A percentile compares a stretch with the other conserved stretches of the same genome.
phyloP scores from a whole-genome alignment of 345 rosid species.

The Geranium brycei region DNA sequence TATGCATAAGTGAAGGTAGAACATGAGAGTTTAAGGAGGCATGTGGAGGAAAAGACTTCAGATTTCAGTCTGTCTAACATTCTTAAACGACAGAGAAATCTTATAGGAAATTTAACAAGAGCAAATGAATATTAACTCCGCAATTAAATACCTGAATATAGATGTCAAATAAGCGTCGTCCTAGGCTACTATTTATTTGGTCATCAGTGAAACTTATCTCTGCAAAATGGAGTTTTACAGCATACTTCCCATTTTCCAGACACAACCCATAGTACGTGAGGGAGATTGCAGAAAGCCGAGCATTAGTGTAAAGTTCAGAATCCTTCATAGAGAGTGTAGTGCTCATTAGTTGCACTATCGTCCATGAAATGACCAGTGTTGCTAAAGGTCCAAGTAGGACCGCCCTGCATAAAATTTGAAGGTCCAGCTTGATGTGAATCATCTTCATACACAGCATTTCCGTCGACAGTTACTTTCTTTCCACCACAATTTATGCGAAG shows the following conservation, averaged over 20 bases:
- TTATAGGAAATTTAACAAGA: no score
- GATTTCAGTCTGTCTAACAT: no score
- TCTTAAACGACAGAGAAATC: no score
- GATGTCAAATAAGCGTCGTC: slow-evolving; percentile 17
- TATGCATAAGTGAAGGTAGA: no score
- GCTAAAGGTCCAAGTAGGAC: slow-evolving; percentile 34
- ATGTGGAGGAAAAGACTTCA: no score
- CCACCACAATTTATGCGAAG: slow-evolving; percentile 35
- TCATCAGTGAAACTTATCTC: slow-evolving; percentile 17
- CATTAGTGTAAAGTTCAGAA: slow-evolving; percentile 4
- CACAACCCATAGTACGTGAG: slow-evolving; percentile 15
- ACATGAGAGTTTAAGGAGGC: no score
- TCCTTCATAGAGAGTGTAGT: slow-evolving; percentile 11
- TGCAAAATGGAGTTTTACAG: slow-evolving; percentile 19
- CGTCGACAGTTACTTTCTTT: slow-evolving; percentile 1
- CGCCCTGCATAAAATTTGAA: slow-evolving; percentile 8
- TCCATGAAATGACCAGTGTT: slow-evolving; percentile 45
- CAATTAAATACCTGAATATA: slow-evolving; percentile 32
- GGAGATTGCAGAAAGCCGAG: slow-evolving; percentile 11
- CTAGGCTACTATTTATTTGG: slow-evolving; percentile 12
- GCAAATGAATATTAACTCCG: no score
- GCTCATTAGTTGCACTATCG: neutral
- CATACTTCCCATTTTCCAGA: slow-evolving; percentile 14
- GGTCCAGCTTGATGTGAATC: slow-evolving; percentile 19
- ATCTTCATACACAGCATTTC: slow-evolving; percentile 16